Percentiles rank a stretch among this genome's conserved stretches.
Evolutionary conservation across 1,139 yeast species (phyloP).

Genomic region (Candida sanyaensis): DNA sequence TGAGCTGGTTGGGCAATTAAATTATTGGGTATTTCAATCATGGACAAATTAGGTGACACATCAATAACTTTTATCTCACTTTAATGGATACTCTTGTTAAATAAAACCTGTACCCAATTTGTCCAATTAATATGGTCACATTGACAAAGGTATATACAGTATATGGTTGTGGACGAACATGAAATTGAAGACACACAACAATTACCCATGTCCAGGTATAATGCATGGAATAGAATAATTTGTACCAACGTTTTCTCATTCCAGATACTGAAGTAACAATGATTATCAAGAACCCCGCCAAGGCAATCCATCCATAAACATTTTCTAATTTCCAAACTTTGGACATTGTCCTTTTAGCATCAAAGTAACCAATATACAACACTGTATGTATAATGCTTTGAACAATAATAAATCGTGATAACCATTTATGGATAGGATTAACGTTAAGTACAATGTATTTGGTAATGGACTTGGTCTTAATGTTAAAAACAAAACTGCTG

Average conservation of each 20-base stretch:
- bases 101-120: slow-evolving; percentile 31
- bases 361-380: slow-evolving; percentile 60
- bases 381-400: slow-evolving; percentile 65
- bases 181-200: slow-evolving; percentile 61
- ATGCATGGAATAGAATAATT: slow-evolving; percentile 65
- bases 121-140: slow-evolving; percentile 42
- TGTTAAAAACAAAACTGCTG: slow-evolving; percentile 70
- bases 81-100: slow-evolving; percentile 33
- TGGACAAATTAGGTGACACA: slow-evolving; percentile 47
- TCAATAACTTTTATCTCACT: slow-evolving; percentile 37
- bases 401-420: slow-evolving; percentile 69
- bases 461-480: slow-evolving; percentile 80
- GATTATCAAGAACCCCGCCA: slow-evolving; percentile 56
- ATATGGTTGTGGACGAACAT: slow-evolving; percentile 73
- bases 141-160: slow-evolving; percentile 52
- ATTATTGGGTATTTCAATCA: slow-evolving; percentile 49
- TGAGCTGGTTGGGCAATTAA: slow-evolving; percentile 34
- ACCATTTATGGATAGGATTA: slow-evolving; percentile 89
- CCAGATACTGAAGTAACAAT: slow-evolving; percentile 62
- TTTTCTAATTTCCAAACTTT: slow-evolving; percentile 56
- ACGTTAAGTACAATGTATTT: slow-evolving; percentile 63
- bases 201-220: slow-evolving; percentile 67
- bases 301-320: slow-evolving; percentile 66
- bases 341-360: slow-evolving; percentile 42
- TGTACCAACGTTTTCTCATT: slow-evolving; percentile 51